Conservation (phyloP, 2,329 filamentous ascomycete species). For the Macrophomina phaseolina region DNA sequence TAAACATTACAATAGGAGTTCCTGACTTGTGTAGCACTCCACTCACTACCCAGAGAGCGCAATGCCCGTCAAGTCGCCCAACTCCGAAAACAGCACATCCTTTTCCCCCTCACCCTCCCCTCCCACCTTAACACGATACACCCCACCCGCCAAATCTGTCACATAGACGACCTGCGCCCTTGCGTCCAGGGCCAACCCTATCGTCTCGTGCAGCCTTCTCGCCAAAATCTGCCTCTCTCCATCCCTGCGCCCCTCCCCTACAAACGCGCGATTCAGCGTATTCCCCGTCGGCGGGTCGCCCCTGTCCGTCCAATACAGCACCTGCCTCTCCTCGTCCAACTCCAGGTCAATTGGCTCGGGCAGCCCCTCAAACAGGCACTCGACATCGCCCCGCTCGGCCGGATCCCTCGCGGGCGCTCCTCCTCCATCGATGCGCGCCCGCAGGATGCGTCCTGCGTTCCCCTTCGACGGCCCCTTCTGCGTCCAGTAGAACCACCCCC, state of each 20-base stretch:
- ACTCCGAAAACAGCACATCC: slow-evolving; percentile 28
- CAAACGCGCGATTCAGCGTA: slow-evolving; percentile 53
- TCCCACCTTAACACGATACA: slow-evolving; percentile 27
- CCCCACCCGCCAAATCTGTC: slow-evolving; percentile 33
- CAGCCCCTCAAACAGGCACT: slow-evolving; percentile 50
- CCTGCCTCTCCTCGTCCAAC: slow-evolving; percentile 52
- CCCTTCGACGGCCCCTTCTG: slow-evolving; percentile 64
- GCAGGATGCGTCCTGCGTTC: slow-evolving; percentile 59
- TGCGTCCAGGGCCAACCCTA: slow-evolving; percentile 33
- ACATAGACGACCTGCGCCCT: slow-evolving; percentile 29
- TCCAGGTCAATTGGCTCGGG: slow-evolving; percentile 63
- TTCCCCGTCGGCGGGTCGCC: slow-evolving; percentile 64
- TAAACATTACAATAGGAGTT: neutral
- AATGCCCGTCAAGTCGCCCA: slow-evolving; percentile 31
- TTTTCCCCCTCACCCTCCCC: slow-evolving; percentile 9
- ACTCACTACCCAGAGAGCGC: slow-evolving; percentile 17
- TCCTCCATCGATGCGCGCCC: slow-evolving; percentile 50
- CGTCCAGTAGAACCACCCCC: slow-evolving; percentile 63
- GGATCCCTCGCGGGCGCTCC: slow-evolving; percentile 37
- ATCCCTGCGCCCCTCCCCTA: neutral
- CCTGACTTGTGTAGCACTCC: too few species aligned
- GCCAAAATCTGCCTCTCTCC: slow-evolving; percentile 30
- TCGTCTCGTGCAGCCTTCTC: slow-evolving; percentile 35
- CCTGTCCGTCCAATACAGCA: slow-evolving; percentile 66
- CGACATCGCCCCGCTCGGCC: slow-evolving; percentile 49